phyloP scores from a whole-genome alignment of 768 basidiomycete genomes.

The Amanita fuliginea region DNA sequence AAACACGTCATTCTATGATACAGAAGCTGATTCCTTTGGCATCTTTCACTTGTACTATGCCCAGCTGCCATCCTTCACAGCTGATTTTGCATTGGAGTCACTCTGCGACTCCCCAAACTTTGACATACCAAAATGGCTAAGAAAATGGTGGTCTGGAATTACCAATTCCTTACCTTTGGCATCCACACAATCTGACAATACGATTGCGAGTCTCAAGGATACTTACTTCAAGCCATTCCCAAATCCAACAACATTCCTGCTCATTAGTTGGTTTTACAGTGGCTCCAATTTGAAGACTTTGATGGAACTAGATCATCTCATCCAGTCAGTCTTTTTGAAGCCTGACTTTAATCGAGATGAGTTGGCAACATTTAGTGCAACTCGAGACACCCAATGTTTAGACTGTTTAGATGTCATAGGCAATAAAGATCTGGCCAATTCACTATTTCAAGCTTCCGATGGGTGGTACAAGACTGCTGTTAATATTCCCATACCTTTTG shows the following conservation, averaged over 20 bases:
- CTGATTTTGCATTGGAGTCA: not conserved
- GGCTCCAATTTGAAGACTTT: not conserved
- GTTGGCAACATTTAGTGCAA: too few relatives aligned
- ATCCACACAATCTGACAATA: too few relatives aligned
- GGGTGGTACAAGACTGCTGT: too few relatives aligned
- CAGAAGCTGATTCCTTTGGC: not conserved
- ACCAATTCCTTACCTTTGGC: slow-evolving; percentile 10
- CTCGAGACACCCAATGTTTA: too few relatives aligned
- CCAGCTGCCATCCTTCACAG: not conserved
- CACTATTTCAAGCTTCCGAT: too few relatives aligned
- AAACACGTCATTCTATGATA: slow-evolving; percentile 4
- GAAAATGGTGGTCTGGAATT: not conserved
- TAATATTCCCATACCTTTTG: too few relatives aligned
- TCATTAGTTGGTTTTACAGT: slow-evolving; percentile 6
- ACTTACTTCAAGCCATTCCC: not conserved
- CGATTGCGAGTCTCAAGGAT: not conserved
- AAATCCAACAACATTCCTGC: not conserved
- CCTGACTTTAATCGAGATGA: too few relatives aligned
- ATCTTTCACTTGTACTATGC: not conserved
- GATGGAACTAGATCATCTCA: not conserved
- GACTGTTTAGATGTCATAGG: too few relatives aligned
- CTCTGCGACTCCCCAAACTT: not conserved
- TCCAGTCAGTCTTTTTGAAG: too few relatives aligned
- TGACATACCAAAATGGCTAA: not conserved
- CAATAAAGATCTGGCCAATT: too few relatives aligned